phyloP scores from a whole-genome alignment of 768 basidiomycete species.

The Amanita jacksonii region DNA sequence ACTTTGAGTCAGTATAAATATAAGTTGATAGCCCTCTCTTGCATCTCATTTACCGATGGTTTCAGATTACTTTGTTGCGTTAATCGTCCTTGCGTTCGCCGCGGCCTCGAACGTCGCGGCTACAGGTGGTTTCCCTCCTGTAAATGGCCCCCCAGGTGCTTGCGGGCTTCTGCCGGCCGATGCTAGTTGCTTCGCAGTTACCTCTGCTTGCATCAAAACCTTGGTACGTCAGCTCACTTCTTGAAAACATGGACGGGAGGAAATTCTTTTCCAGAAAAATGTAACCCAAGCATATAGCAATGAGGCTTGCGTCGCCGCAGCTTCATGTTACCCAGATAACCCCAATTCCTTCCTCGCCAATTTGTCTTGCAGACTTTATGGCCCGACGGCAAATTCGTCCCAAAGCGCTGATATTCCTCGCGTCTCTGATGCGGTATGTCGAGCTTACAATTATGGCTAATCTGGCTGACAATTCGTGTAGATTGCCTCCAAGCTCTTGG shows the following conservation, averaged over 20 bases:
- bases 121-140: slow-evolving; percentile 9
- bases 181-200: slow-evolving; percentile 7
- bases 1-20: too few relatives aligned
- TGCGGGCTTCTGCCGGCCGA: slow-evolving; percentile 7
- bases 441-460: background rate
- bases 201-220: slow-evolving; percentile 9
- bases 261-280: background rate
- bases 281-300: slow-evolving; percentile 1
- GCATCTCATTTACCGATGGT: too few relatives aligned
- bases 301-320: slow-evolving; percentile 8
- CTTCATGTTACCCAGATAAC: slow-evolving; percentile 8
- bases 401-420: slow-evolving; percentile 6
- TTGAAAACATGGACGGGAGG: background rate
- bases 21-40: too few relatives aligned
- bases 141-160: slow-evolving; percentile 6
- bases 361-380: slow-evolving; percentile 7
- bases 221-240: background rate
- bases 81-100: too few relatives aligned
- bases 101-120: slow-evolving; percentile 1
- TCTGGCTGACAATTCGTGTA: too few relatives aligned
- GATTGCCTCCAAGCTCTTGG: too few relatives aligned
- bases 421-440: slow-evolving; percentile 5
- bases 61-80: too few relatives aligned
- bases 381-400: slow-evolving; percentile 1
- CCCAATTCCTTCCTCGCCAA: slow-evolving; percentile 7